Evolutionary conservation across 441 rosid genomes (phyloP), one percentile per base, ranked within the genome.

Genomic region (Gossypium lobatum): DNA sequence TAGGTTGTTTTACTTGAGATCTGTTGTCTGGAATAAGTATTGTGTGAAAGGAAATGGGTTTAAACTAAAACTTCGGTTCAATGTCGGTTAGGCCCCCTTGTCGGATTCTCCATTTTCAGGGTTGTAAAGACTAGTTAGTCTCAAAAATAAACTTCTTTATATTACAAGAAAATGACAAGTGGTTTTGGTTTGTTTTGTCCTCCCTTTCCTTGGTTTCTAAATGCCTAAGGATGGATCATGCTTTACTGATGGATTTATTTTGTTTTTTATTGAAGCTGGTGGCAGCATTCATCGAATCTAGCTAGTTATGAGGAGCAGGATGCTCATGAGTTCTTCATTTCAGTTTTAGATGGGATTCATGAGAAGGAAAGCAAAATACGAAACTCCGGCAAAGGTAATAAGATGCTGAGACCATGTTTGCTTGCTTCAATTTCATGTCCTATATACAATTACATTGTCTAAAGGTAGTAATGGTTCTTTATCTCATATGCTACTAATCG

Each of bases 271-370:
- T n/a, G 83, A 84, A 93, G 97, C 84, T 93, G 98, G 97, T 93
- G 98, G 98, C 87, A 84, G 86, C 93, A 91, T 84, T 86, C 92
- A 25, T 80, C 85, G 20, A 86, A 86, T 88, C 83, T 89, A 78
- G 95, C 96, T 73, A 83, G 93, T 55, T 93, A 91, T 64, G 88
- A 86, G 78, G 89, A 93, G 88, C 95, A 91, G 72, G 98, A 90
- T 85, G 93, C 96, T 73, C 95, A 93, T 46, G 98, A 91, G 81
- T 91, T 91, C 86, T 89, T 91, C 82, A 93, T 93, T 60, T 91
- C 98, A 20, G 74, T 91, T 72, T 84, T 93, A 77, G 91, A 89
- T 72, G 84, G 84, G 37, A 89, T 93, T 79, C 98, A 93, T 79
- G 95, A 91, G 84, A 91, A 72, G 61, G 91, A 81, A 69, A 86